Evolutionary conservation across 169 alveolate species (phyloP).

Genomic region (Plasmodium adleri): DNA sequence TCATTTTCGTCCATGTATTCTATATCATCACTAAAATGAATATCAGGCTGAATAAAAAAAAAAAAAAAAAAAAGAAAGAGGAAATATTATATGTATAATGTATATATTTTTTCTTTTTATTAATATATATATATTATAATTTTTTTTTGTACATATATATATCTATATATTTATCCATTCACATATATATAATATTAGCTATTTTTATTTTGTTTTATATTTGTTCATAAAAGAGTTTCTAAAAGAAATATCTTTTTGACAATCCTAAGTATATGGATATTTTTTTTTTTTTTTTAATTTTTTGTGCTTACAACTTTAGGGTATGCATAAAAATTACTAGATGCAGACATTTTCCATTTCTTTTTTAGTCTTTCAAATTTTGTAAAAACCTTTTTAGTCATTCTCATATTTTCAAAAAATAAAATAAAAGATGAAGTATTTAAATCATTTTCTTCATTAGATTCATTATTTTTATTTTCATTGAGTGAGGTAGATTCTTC

Average conservation of each 20-base stretch:
- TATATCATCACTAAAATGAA: slow-evolving; percentile 82
- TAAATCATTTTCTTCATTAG: slow-evolving; percentile 11
- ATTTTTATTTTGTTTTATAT: background rate
- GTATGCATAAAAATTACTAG: slow-evolving; percentile 83
- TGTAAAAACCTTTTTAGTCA: slow-evolving; percentile 84
- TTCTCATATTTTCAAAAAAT: slow-evolving; percentile 86
- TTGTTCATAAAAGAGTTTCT: background rate
- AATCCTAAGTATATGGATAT: background rate
- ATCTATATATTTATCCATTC: background rate
- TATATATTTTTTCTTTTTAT: background rate
- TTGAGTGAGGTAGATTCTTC: slow-evolving; percentile 5
- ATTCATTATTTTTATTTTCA: background rate
- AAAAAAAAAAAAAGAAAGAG: background rate
- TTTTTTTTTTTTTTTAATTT: slow-evolving; percentile 4
- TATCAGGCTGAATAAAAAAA: slow-evolving; percentile 82
- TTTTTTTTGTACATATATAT: background rate
- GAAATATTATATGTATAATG: background rate
- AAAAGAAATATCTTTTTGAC: no score
- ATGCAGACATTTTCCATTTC: slow-evolving; percentile 85
- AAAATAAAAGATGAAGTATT: slow-evolving; percentile 83
- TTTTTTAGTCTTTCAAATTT: slow-evolving; percentile 83
- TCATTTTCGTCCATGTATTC: slow-evolving; percentile 82
- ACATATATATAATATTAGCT: background rate
- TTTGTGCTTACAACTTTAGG: slow-evolving; percentile 80
- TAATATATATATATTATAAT: background rate